Base-by-base conservation (phyloP, 331 rosid species). In the Rhamnella rubrinervis region DNA sequence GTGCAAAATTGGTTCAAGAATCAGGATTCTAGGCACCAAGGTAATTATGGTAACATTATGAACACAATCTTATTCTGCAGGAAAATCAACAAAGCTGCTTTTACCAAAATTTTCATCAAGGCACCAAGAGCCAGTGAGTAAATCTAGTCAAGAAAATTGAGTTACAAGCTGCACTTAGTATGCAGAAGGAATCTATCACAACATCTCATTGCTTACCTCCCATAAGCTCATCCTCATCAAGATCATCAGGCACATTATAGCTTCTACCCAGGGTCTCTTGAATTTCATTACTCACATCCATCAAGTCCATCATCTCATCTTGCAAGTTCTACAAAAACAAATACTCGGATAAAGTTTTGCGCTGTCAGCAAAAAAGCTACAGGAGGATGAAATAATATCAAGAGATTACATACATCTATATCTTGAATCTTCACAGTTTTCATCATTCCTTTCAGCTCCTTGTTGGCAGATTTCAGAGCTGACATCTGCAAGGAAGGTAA, bases 281-380 rank as follows among this genome's bases (percentile, higher is more conserved):
- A 44, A 95, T 89, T 85, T 91, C 96, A 50, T 80, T 82, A 73
- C 96, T 95, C 23, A 93, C 98, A 75, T 95, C 97, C 98, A 93
- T 93, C 76, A 93, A 87, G 85, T 95, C 97, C 96, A 87, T 85
- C 97, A 95, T 89, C 85, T 95, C 97, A 79, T 91, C 98, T 89
- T 91, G 97, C 84, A 95, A 81, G 79, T 83, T 91, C 98, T 95
- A 82, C 67, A 81, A 20, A 53, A 41, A 37, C 28, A 20, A 35
- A 62, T 37, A 18, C 70, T 55, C 46, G 55, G 53, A 31, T 56
- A 39, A 82, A 50, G 16, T 44, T 74, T 64, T 52, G 17, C 6
- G 53, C 67, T 58, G 38, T 67, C 26, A 59, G 68, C n/a, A 72
- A 38, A 55, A 59, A 84, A 81, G 50, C 52, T 50, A 25, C 23